A percentile compares a stretch with the other conserved stretches of the same genome.
These are phyloP conservation scores for Suhomyces guaymorum DNA, from an alignment of 1,139 yeast genomes.

Conservation along the genomic window DNA sequence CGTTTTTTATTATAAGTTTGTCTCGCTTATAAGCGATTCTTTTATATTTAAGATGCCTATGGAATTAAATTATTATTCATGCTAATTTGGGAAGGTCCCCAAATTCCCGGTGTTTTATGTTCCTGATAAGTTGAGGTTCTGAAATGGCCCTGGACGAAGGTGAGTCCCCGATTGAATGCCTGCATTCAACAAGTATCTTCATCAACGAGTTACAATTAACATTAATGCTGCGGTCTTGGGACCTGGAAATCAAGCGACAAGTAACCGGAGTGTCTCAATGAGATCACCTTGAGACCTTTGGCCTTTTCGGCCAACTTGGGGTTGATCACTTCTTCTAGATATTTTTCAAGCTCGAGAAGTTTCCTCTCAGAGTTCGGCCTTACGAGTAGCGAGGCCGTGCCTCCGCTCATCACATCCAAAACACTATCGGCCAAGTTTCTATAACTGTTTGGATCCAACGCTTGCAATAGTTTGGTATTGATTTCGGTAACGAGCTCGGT, in stretches of 20 bases:
- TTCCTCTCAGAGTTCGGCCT: conserved; percentile 27
- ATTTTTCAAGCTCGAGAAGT: conserved; percentile 45
- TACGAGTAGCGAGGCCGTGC: conserved; percentile 27
- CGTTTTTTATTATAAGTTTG: too few relatives aligned
- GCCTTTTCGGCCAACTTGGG: conserved; percentile 21
- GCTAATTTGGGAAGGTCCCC: too few relatives aligned
- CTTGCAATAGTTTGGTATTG: conserved; percentile 44
- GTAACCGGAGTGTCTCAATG: conserved; percentile 60
- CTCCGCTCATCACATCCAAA: conserved; percentile 50
- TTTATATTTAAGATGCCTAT: too few relatives aligned
- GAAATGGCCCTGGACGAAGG: too few relatives aligned
- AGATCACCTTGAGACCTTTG: conserved; percentile 42
- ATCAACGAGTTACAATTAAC: neutral
- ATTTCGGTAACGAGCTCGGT: conserved; percentile 40
- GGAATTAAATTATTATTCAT: too few relatives aligned
- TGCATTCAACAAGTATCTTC: too few relatives aligned
- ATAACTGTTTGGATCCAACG: conserved; percentile 40
- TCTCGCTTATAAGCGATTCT: too few relatives aligned
- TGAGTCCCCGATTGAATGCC: too few relatives aligned
- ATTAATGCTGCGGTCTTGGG: conserved; percentile 25
- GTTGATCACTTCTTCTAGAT: conserved; percentile 44
- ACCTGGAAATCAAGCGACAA: conserved; percentile 61
- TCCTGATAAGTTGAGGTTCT: too few relatives aligned
- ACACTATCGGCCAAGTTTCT: conserved; percentile 41
- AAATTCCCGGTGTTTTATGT: too few relatives aligned